These are phyloP conservation scores for Pelagophyceae sp. DNA, from an alignment of 352 stramenopile species.

Conservation along the genomic window DNA sequence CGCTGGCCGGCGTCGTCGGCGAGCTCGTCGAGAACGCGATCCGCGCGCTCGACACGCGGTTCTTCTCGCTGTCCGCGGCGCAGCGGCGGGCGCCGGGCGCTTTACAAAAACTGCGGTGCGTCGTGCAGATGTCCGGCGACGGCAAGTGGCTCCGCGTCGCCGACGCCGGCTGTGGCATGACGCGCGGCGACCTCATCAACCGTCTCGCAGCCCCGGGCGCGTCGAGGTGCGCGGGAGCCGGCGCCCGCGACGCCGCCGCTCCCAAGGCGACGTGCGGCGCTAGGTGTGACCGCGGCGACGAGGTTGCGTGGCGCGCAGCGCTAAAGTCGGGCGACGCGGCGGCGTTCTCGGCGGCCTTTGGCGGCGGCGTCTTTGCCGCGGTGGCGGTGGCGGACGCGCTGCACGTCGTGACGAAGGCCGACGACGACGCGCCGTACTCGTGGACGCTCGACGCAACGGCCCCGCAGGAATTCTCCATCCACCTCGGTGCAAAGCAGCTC, in stretches of 20 bases:
- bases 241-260: neutral
- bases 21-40: slow-evolving; percentile 3
- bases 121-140: neutral
- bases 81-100: neutral
- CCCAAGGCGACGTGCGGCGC: neutral
- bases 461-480: neutral
- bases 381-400: neutral
- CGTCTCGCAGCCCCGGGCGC: slow-evolving; percentile 20
- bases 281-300: neutral
- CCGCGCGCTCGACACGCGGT: neutral
- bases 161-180: slow-evolving; percentile 39
- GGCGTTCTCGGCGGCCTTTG: neutral
- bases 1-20: neutral
- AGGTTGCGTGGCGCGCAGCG: too few relatives aligned
- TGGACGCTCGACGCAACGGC: neutral
- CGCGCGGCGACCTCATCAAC: slow-evolving; percentile 38
- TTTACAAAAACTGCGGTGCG: neutral
- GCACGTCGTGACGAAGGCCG: neutral
- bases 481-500: neutral
- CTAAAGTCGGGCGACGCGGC: neutral
- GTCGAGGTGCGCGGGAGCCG: neutral
- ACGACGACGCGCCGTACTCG: neutral
- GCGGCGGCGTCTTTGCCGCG: neutral
- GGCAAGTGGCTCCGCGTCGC: slow-evolving; percentile 22
- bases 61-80: neutral